These are phyloP conservation scores for Vigna hirtella DNA, from an alignment of 306 rosid genomes.

Conservation along the genomic window DNA sequence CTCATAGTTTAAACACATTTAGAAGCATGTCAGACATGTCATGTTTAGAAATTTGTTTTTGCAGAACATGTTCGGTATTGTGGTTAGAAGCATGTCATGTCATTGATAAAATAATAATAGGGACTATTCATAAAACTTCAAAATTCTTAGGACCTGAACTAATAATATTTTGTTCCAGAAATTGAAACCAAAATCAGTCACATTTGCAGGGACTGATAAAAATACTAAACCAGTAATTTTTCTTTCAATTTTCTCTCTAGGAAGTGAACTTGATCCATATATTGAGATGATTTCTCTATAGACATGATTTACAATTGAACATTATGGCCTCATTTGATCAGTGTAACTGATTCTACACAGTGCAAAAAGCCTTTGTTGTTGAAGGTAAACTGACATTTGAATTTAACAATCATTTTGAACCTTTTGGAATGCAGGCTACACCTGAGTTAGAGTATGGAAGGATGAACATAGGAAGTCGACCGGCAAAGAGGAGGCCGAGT, in stretches of 20 bases:
- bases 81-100: neutral
- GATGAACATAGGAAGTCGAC: slow-evolving; percentile 96
- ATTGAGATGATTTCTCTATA: neutral
- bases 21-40: too few relatives aligned
- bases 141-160: too few relatives aligned
- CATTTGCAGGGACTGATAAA: neutral
- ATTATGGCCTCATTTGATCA: neutral
- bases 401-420: slow-evolving; percentile 18
- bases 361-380: neutral
- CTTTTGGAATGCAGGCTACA: slow-evolving; percentile 70
- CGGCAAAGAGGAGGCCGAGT: slow-evolving; percentile 89
- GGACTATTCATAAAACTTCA: too few relatives aligned
- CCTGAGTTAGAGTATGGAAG: slow-evolving; percentile 97
- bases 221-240: neutral
- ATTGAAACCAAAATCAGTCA: too few relatives aligned
- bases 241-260: neutral
- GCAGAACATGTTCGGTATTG: neutral
- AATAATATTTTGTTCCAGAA: too few relatives aligned
- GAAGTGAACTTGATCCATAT: neutral
- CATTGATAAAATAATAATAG: neutral
- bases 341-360: neutral
- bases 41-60: too few relatives aligned
- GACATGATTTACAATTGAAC: neutral
- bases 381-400: neutral
- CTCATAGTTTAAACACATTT: neutral